Evolutionary conservation across 768 basidiomycete genomes (phyloP), one percentile per base, ranked within the genome.

Genomic region (Auricularia sp.): DNA sequence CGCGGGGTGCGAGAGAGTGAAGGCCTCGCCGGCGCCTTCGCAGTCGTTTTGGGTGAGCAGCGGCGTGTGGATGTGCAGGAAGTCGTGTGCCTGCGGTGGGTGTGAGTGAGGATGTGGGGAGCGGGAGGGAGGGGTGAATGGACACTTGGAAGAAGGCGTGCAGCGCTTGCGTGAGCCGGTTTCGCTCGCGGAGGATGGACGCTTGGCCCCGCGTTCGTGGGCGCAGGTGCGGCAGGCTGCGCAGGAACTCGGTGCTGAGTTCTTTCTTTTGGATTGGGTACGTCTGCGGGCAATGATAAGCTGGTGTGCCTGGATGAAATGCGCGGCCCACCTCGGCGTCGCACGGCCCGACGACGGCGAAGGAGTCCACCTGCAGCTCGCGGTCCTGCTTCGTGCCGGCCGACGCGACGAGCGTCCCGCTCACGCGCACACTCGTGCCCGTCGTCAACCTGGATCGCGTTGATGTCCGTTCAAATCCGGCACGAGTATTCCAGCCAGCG

Each of bases 1-100:
- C 51, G 70, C 29, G 29, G 29, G 29, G 29, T 29, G 62, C 33
- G 64, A 51, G 56, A 96, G 78, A 4, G 83, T 81, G 74, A 98
- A 98, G 1, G 90, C 84, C 74, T 98, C 95, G 21, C 97, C 96
- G 6, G 90, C 95, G 12, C 95, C 97, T 79, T 99, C 97, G 63
- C 94, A 94, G 73, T 99, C 97, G 69, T 86, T 93, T 16, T 85
- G 84, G 0, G 96, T 98, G 29, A 98, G 75, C 58, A 98, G 82
- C 0, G 97, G 97, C 0, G 94, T 90, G 70, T 97, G 87, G 14
- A 83, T 82, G 70, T 89, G 84, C 43, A 78, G 74, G 73, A 97
- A 98, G 10, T 84, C 91, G 73, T 90, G 83, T n/a, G 74, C 75
- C 91, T 96, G 72, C 18, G 39, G 7, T 42, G 35, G 29, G 39